These are phyloP conservation scores for Solanum tarijense DNA, from an alignment of 257 asterid genomes.

Conservation along the genomic window DNA sequence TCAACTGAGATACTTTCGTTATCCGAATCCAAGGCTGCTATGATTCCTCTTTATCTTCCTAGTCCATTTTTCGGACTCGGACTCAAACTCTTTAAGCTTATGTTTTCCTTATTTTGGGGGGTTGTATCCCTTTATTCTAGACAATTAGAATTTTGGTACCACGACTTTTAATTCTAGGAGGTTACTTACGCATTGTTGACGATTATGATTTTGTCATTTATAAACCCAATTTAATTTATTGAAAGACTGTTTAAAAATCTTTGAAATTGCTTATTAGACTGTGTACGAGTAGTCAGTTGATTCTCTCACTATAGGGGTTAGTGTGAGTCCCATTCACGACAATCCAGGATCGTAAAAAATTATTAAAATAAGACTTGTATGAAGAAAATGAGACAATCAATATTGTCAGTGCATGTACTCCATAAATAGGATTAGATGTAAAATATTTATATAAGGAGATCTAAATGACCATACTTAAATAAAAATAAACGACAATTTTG, in stretches of 20 bases:
- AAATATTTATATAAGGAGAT: not conserved
- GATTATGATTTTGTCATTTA: not conserved
- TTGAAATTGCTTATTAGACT: not conserved
- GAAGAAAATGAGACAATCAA: not conserved
- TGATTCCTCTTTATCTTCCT: not conserved
- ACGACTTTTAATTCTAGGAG: not conserved
- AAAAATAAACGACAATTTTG: not conserved
- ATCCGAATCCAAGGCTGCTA: not conserved
- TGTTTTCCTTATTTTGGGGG: not conserved
- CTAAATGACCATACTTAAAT: not conserved
- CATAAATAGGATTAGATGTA: not conserved
- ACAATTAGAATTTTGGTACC: not conserved
- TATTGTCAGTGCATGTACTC: not conserved
- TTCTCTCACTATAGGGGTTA: not conserved
- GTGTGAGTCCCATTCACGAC: not conserved
- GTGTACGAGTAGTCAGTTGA: too few species aligned
- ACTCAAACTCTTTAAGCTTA: not conserved
- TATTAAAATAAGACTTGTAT: not conserved
- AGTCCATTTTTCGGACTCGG: not conserved
- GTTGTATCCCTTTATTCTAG: too few species aligned
- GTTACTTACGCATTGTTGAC: not conserved
- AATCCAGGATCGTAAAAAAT: too few species aligned
- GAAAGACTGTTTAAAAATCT: not conserved
- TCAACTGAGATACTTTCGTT: not conserved
- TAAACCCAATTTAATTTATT: too few species aligned